These are phyloP conservation scores for Amanita pseudoporphyria DNA, from an alignment of 768 basidiomycete genomes.

Conservation along the genomic window DNA sequence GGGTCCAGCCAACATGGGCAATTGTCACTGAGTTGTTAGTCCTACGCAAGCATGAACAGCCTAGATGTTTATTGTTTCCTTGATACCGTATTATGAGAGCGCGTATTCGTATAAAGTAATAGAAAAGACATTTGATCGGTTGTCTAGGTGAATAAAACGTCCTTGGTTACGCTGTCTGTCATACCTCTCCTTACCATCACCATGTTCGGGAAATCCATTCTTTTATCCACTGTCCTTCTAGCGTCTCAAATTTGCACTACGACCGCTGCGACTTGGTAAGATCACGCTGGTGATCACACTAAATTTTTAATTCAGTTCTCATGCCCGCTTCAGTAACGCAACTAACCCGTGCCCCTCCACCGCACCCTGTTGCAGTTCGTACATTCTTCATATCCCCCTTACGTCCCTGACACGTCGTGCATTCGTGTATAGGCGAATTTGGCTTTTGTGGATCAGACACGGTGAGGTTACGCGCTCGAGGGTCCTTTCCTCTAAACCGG, in stretches of 20 bases:
- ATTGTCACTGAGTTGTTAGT: conserved; percentile 1
- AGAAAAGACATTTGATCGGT: too few species aligned
- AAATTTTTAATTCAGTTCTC: background rate
- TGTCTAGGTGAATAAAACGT: too few species aligned
- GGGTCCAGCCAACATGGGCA: background rate
- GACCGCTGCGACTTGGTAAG: conserved; percentile 2
- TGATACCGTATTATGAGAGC: background rate
- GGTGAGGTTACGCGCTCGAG: conserved; percentile 20
- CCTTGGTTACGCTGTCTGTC: too few species aligned
- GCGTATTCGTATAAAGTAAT: background rate
- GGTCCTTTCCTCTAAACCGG: background rate
- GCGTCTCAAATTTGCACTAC: background rate
- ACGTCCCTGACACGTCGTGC: background rate
- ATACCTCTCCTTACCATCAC: background rate
- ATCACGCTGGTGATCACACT: too few species aligned
- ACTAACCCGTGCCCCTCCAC: conserved; percentile 33
- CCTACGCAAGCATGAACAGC: background rate
- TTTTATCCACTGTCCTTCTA: conserved; percentile 1
- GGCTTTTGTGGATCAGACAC: conserved; percentile 40
- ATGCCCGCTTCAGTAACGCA: conserved; percentile 24
- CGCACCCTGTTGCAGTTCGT: conserved; percentile 46
- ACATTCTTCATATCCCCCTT: background rate
- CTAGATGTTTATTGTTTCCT: background rate
- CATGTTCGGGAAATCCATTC: background rate
- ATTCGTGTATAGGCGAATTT: conserved; percentile 38